A percentile compares a stretch with the other conserved stretches of the same genome.
Conservation (phyloP, 768 basidiomycete genomes). For the Royoungia palumana region DNA sequence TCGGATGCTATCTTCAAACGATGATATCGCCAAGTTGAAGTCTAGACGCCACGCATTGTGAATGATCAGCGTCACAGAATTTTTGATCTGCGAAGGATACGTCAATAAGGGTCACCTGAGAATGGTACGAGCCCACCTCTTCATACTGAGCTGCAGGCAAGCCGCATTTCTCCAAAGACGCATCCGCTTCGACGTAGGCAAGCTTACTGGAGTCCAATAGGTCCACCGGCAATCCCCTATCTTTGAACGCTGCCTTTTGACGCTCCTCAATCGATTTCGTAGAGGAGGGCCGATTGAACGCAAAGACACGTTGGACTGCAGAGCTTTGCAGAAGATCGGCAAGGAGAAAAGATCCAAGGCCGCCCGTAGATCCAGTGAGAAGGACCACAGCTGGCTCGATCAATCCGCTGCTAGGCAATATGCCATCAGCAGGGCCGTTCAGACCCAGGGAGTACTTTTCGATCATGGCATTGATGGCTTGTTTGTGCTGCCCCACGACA, state of each 20-base stretch:
- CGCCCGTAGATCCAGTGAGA: slow-evolving; percentile 44
- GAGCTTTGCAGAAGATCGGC: slow-evolving; percentile 26
- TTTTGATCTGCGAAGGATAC: slow-evolving; percentile 24
- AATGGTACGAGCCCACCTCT: slow-evolving; percentile 2
- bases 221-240: slow-evolving; percentile 32
- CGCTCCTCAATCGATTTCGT: slow-evolving; percentile 18
- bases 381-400: background rate
- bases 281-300: slow-evolving; percentile 30
- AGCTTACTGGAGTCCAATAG: slow-evolving; percentile 34
- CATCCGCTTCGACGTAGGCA: slow-evolving; percentile 38
- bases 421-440: slow-evolving; percentile 10
- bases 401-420: slow-evolving; percentile 9
- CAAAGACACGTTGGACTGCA: slow-evolving; percentile 31
- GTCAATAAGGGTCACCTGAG: background rate
- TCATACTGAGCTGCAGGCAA: slow-evolving; percentile 21
- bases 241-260: slow-evolving; percentile 35
- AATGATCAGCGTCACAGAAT: slow-evolving; percentile 35
- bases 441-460: slow-evolving; percentile 33
- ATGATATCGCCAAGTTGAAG: slow-evolving; percentile 39
- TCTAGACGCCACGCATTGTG: slow-evolving; percentile 47
- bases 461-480: slow-evolving; percentile 35
- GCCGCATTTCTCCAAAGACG: slow-evolving; percentile 29
- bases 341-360: slow-evolving; percentile 39
- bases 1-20: slow-evolving; percentile 41
- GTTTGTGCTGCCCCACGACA: slow-evolving; percentile 1